phyloP scores from a whole-genome alignment of 352 stramenopile genomes.

The Pythium sukuiense region DNA sequence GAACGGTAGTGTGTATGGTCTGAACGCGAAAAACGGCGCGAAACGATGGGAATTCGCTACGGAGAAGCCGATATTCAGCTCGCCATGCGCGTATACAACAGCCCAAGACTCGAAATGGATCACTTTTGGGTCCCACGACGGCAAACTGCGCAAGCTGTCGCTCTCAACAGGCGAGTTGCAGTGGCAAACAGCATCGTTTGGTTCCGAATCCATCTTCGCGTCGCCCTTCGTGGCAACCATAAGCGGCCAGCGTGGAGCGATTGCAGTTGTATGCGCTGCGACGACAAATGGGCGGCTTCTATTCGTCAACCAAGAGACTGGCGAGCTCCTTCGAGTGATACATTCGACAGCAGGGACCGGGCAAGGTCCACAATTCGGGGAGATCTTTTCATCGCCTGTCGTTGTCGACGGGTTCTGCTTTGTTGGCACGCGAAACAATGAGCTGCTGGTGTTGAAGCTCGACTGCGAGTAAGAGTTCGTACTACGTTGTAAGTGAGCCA shows the following conservation, averaged over 20 bases:
- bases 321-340: conserved; percentile 26
- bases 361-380: conserved; percentile 22
- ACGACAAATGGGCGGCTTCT: conserved; percentile 42
- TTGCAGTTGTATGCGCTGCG: conserved; percentile 33
- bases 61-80: conserved; percentile 59
- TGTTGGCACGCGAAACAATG: conserved; percentile 49
- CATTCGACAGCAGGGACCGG: background rate
- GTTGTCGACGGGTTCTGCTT: conserved; percentile 45
- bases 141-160: conserved; percentile 41
- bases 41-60: conserved; percentile 42
- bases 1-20: conserved; percentile 45
- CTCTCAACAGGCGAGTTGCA: conserved; percentile 29
- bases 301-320: conserved; percentile 44
- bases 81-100: conserved; percentile 36
- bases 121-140: conserved; percentile 60
- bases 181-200: conserved; percentile 33
- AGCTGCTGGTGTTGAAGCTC: conserved; percentile 39
- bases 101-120: background rate
- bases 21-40: conserved; percentile 27
- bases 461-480: background rate
- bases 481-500: too few species aligned
- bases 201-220: conserved; percentile 42
- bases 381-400: conserved; percentile 61
- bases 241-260: background rate
- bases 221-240: conserved; percentile 34